Percentiles rank a stretch among this genome's conserved stretches.
phyloP scores from a whole-genome alignment of 2,329 filamentous ascomycete species.

The Nothophaeocryptopus gaeumannii region DNA sequence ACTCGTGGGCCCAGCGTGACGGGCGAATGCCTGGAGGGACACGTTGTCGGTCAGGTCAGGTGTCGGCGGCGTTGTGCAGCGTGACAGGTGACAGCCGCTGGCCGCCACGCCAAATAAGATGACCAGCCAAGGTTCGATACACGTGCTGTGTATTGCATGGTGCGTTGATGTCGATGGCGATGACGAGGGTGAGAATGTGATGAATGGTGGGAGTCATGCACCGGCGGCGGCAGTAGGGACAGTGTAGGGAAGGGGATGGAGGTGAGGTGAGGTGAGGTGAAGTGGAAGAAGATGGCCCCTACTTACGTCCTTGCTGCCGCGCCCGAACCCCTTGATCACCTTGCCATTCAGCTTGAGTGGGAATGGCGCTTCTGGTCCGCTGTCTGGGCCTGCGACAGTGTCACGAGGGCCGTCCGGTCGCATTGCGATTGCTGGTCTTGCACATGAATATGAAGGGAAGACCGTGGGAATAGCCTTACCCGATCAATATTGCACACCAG shows the following conservation, averaged over 20 bases:
- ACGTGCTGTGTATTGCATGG: too few species aligned
- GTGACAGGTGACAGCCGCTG: slow-evolving; percentile 7
- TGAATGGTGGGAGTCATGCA: too few species aligned
- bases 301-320: slow-evolving; percentile 82
- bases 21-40: slow-evolving; percentile 1
- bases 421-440: slow-evolving; percentile 19
- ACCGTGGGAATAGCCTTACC: too few species aligned
- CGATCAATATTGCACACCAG: too few species aligned
- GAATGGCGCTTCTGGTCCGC: slow-evolving; percentile 73
- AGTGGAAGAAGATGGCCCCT: not conserved
- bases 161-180: too few species aligned
- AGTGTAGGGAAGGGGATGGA: too few species aligned
- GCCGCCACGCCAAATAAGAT: too few species aligned
- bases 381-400: slow-evolving; percentile 67
- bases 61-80: slow-evolving; percentile 10
- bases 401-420: slow-evolving; percentile 57
- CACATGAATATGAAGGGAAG: too few species aligned
- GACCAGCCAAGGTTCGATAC: too few species aligned
- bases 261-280: not conserved
- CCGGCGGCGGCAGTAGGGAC: too few species aligned
- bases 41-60: slow-evolving; percentile 4
- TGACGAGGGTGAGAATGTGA: too few species aligned
- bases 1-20: slow-evolving; percentile 17
- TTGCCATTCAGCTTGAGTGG: slow-evolving; percentile 80
- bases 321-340: slow-evolving; percentile 89